Percentiles rank a stretch among this genome's conserved stretches.
These are phyloP conservation scores for Meripilus lineatus DNA, from an alignment of 1,284 basidiomycete genomes.

Conservation along the genomic window DNA sequence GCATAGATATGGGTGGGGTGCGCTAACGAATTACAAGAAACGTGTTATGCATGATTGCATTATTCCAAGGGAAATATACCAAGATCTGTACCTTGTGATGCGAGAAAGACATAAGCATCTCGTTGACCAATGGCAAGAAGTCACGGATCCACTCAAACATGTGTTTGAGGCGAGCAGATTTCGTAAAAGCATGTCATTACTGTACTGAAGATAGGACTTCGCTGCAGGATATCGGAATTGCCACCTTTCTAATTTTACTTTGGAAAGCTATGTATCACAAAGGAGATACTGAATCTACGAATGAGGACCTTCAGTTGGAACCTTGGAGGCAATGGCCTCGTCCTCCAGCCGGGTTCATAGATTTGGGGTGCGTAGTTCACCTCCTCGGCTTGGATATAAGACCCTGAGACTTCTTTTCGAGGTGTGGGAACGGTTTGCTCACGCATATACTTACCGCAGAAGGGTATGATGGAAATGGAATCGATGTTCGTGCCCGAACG, in stretches of 20 bases:
- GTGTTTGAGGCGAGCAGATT: constrained; percentile 70
- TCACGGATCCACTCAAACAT: constrained; percentile 81
- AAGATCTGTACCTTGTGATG: constrained; percentile 86
- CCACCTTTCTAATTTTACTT: constrained; percentile 86
- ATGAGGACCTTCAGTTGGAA: constrained; percentile 20
- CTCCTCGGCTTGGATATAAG: too few relatives aligned
- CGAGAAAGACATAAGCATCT: constrained; percentile 79
- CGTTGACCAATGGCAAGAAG: constrained; percentile 72
- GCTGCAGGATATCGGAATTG: constrained; percentile 80
- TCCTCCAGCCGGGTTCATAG: constrained; percentile 82
- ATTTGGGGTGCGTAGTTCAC: constrained; percentile 83
- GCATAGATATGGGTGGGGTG: constrained; percentile 84
- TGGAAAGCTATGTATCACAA: constrained; percentile 71
- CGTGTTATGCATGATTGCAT: constrained; percentile 82
- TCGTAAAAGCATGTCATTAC: neutral
- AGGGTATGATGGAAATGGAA: constrained; percentile 80
- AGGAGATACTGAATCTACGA: constrained; percentile 4
- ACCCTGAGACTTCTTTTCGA: constrained; percentile 28
- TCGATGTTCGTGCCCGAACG: constrained; percentile 69
- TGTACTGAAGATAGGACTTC: neutral
- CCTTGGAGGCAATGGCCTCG: constrained; percentile 73
- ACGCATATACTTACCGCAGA: constrained; percentile 82
- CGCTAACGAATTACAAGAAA: constrained; percentile 77
- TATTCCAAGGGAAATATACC: constrained; percentile 74
- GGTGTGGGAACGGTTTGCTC: constrained; percentile 85